Evolutionary conservation across 2,329 filamentous ascomycete genomes (phyloP), one percentile per base, ranked within the genome.

Genomic region (Lachnellula hyalina): DNA sequence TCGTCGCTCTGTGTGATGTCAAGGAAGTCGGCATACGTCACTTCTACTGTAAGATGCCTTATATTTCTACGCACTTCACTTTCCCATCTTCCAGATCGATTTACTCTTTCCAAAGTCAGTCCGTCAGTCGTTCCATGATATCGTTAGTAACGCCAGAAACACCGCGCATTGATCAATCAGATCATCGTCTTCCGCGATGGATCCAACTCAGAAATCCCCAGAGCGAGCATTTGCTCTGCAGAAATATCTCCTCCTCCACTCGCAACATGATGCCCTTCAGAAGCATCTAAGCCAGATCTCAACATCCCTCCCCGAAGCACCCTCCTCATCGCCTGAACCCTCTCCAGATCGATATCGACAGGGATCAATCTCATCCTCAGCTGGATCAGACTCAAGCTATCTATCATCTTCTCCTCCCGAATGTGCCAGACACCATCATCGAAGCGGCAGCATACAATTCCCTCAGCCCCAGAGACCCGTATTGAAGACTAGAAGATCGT

Each of bases 201-300:
- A 60, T 38, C 57, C 63, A 38, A 56, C 52, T 1, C 58, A 62
- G 28, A 65, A 62, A 46, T 59, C 62, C 2, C 57, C 63, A 5
- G 66, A 68, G 46, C 58, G 65, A 53, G 68, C 62, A 17, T 68
- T 69, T 40, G 63, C 66, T 53, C 65, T 71, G 7, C 68, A 71
- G 51, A 70, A 67, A 61, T 71, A 71, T 49, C 63, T 70, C 4
- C 60, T 70, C 11, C 65, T 71, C 3, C 65, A 69, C 57, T 66
- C 65, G 3, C 68, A 71, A 53, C 68, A 70, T 40, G 63, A 62
- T 42, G 57, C 65, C 17, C 56, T 74, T 40, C 67, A 70, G 47
- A 67, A 68, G 49, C 63, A 67, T 17, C 63, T 72, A 40, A 52
- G 57, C 19, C 54, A 62, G 21, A 63, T 67, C 49, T 53, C 59